Conservation (phyloP, 176 grass and related monocot species). For the Alopecurus myosuroides region DNA sequence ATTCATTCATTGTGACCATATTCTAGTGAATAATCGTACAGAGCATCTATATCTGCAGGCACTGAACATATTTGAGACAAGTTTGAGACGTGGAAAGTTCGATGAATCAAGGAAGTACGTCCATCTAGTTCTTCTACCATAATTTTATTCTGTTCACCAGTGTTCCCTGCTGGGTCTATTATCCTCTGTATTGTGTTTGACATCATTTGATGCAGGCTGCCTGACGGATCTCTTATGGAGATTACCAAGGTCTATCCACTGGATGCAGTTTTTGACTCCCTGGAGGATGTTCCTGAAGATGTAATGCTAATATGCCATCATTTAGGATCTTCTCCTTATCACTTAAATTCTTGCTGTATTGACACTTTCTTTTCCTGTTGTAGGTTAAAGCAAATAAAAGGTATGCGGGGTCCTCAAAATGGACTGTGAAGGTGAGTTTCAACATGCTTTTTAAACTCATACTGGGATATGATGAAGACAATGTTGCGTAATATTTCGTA, state of each 20-base stretch:
- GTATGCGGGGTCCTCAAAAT: slow-evolving; percentile 88
- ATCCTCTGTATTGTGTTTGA: background rate
- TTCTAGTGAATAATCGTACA: background rate
- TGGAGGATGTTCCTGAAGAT: slow-evolving; percentile 91
- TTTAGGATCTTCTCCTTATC: background rate
- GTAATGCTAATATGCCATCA: slow-evolving; percentile 39
- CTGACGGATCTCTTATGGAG: slow-evolving; percentile 95
- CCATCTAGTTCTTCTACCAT: background rate
- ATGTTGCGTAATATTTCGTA: background rate
- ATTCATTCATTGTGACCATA: background rate
- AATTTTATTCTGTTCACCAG: background rate
- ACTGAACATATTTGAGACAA: slow-evolving; percentile 27
- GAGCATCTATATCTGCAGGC: slow-evolving; percentile 28
- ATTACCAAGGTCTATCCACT: slow-evolving; percentile 90
- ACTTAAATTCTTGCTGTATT: background rate
- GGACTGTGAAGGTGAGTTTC: slow-evolving; percentile 83
- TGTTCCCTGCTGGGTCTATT: background rate
- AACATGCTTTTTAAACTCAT: background rate
- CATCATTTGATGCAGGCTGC: slow-evolving; percentile 45
- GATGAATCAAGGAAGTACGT: slow-evolving; percentile 22
- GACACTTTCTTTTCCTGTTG: background rate
- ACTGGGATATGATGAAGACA: background rate
- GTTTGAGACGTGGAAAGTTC: slow-evolving; percentile 31
- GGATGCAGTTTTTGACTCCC: slow-evolving; percentile 88
- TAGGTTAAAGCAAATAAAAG: slow-evolving; percentile 90